phyloP scores from a whole-genome alignment of 768 basidiomycete genomes.

The Lyophyllum decastes region DNA sequence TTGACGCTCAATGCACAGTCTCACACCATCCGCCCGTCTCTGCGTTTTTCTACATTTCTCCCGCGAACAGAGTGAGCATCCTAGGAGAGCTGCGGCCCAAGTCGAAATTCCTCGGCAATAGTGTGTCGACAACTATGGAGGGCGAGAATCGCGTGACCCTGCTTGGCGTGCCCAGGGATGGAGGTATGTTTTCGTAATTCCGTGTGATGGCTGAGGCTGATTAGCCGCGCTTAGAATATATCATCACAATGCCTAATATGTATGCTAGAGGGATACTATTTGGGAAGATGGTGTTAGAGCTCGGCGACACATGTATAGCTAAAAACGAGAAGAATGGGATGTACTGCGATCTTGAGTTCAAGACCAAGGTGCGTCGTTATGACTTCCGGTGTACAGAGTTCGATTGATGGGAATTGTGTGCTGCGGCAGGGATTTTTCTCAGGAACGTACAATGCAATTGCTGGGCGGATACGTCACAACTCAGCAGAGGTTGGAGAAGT shows the following conservation, averaged over 20 bases:
- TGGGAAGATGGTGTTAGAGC: constrained; percentile 94
- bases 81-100: constrained; percentile 95
- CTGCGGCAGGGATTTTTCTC: constrained; percentile 86
- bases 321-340: constrained; percentile 79
- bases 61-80: constrained; percentile 83
- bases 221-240: constrained; percentile 57
- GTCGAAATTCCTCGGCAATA: constrained; percentile 95
- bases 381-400: background rate
- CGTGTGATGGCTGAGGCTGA: constrained; percentile 1
- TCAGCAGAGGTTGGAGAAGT: constrained; percentile 79
- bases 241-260: constrained; percentile 98
- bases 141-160: constrained; percentile 89
- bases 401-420: background rate
- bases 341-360: constrained; percentile 89
- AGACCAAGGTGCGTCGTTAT: constrained; percentile 75
- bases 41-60: constrained; percentile 95
- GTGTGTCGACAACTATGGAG: constrained; percentile 95
- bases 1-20: constrained; percentile 47
- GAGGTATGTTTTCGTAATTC: constrained; percentile 55
- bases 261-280: constrained; percentile 87
- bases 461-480: constrained; percentile 73
- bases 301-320: constrained; percentile 87
- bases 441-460: constrained; percentile 90
- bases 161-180: constrained; percentile 82
- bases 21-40: constrained; percentile 95